These are phyloP conservation scores for Neurospora crassa DNA, from an alignment of 2,329 filamentous ascomycete genomes.

Conservation along the genomic window DNA sequence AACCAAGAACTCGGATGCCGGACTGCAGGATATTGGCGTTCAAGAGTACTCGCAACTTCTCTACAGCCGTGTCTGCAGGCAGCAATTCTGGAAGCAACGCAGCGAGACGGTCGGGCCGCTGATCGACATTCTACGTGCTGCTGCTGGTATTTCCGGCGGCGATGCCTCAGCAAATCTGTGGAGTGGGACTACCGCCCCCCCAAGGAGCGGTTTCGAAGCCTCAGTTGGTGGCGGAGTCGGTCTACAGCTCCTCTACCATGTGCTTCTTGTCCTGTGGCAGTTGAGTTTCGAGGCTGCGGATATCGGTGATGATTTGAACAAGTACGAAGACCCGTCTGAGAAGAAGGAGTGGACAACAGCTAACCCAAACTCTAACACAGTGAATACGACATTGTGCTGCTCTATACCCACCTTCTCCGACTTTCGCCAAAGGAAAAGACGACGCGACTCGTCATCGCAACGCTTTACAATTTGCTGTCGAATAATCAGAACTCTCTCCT, in stretches of 20 bases:
- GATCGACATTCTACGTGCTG: slow-evolving; percentile 71
- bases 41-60: slow-evolving; percentile 82
- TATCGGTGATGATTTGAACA: slow-evolving; percentile 68
- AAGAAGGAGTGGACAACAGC: neutral
- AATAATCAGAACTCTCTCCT: slow-evolving; percentile 63
- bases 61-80: slow-evolving; percentile 61
- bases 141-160: slow-evolving; percentile 62
- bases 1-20: slow-evolving; percentile 76
- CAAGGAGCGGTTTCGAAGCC: slow-evolving; percentile 51
- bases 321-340: slow-evolving; percentile 44
- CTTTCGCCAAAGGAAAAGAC: slow-evolving; percentile 98
- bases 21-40: slow-evolving; percentile 90
- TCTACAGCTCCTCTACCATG: slow-evolving; percentile 86
- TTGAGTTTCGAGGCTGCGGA: slow-evolving; percentile 83
- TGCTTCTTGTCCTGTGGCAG: slow-evolving; percentile 91
- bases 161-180: slow-evolving; percentile 52
- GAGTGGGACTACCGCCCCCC: slow-evolving; percentile 38
- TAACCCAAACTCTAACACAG: slow-evolving; percentile 33
- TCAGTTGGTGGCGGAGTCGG: slow-evolving; percentile 72
- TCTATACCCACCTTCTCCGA: slow-evolving; percentile 87
- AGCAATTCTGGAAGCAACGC: slow-evolving; percentile 85
- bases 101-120: slow-evolving; percentile 77
- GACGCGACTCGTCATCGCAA: slow-evolving; percentile 80
- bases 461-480: slow-evolving; percentile 74
- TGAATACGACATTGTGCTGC: slow-evolving; percentile 82